These are phyloP conservation scores for Knoxdaviesia capensis DNA, from an alignment of 2,329 filamentous ascomycete species.

Conservation along the genomic window DNA sequence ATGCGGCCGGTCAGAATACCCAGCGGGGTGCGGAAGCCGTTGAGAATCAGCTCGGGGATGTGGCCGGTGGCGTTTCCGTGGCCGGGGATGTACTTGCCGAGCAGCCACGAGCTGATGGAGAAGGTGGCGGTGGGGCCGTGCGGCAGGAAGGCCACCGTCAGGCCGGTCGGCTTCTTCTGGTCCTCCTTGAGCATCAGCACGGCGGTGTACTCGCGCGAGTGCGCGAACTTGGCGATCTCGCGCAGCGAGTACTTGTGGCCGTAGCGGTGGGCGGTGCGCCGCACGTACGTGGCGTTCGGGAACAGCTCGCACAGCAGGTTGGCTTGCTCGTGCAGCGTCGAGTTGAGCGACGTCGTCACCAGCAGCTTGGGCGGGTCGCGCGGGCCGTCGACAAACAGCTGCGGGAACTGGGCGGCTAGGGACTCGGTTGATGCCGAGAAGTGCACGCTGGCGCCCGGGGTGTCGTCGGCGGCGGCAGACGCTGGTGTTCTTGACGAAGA, in stretches of 20 bases:
- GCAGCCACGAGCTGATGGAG: conserved; percentile 73
- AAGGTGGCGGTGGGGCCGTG: conserved; percentile 85
- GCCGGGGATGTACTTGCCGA: conserved; percentile 70
- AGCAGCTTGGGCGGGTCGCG: conserved; percentile 61
- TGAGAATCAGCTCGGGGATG: conserved; percentile 75
- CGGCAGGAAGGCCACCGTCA: conserved; percentile 73
- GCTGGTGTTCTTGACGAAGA: conserved; percentile 22
- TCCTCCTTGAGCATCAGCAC: conserved; percentile 79
- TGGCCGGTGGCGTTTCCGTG: conserved; percentile 80
- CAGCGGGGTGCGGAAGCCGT: conserved; percentile 86
- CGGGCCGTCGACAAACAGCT: conserved; percentile 37
- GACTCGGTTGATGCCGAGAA: conserved; percentile 12
- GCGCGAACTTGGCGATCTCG: conserved; percentile 74
- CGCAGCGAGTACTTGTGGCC: conserved; percentile 79
- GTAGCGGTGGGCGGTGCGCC: conserved; percentile 64
- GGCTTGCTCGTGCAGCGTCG: conserved; percentile 69
- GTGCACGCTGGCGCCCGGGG: conserved; percentile 9
- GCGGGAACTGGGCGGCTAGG: conserved; percentile 39
- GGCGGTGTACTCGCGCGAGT: conserved; percentile 64
- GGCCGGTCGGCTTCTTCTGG: conserved; percentile 59
- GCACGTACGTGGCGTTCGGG: conserved; percentile 74
- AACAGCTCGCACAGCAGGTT: conserved; percentile 62
- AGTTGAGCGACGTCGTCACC: conserved; percentile 78
- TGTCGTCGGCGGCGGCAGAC: conserved; percentile 38
- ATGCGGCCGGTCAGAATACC: conserved; percentile 74